Base-by-base conservation (phyloP, 2,329 filamentous ascomycete species). In the Periconia sp. region DNA sequence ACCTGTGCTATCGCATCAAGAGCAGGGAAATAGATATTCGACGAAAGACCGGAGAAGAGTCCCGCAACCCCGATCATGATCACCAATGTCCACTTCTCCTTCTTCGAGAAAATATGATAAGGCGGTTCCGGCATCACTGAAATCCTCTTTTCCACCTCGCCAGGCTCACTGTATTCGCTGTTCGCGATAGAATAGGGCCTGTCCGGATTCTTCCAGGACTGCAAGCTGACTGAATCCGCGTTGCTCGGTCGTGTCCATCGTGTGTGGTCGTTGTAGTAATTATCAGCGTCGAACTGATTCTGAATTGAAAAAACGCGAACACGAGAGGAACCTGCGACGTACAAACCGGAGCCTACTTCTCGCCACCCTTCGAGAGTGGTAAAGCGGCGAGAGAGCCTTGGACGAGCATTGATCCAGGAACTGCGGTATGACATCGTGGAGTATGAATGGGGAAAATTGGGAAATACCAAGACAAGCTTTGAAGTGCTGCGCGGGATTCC, bases 21-120 rank as follows among this genome's bases (percentile, higher is more conserved):
- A 6, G 75, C 72, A 2, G 78, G 78, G 47, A 79, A 76, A 59
- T 79, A 79, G 47, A 79, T 79, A 49, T 75, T 76, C 6, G 74
- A 72, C 2, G 75, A 74, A 3, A 80, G 59, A 1, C 75, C 76
- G 7, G 75, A 76, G 58, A 79, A 79, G 52, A 78, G 70, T 37
- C 71, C 73, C 10, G 70, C 73, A 41, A 73, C 61, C 2, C 73
- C 70, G 23, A 73, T 72, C 20, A 64, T 52, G 14, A 23, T 46
- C 7, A 60, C 53, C 20, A 62, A 27, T 6, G 37, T n/a, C 58
- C 55, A 57, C 41, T 60, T 63, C 33, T 54, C 47, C 18, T 33
- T 31, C 14, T 35, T 13, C 10, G 47, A 47, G 23, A 54, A 62
- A 5, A 61, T 52, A 40, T 59, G 53, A 45, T 60, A 62, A 2